These are phyloP conservation scores for Thermochaetoides dissita DNA, from an alignment of 2,329 filamentous ascomycete genomes.

Conservation along the genomic window DNA sequence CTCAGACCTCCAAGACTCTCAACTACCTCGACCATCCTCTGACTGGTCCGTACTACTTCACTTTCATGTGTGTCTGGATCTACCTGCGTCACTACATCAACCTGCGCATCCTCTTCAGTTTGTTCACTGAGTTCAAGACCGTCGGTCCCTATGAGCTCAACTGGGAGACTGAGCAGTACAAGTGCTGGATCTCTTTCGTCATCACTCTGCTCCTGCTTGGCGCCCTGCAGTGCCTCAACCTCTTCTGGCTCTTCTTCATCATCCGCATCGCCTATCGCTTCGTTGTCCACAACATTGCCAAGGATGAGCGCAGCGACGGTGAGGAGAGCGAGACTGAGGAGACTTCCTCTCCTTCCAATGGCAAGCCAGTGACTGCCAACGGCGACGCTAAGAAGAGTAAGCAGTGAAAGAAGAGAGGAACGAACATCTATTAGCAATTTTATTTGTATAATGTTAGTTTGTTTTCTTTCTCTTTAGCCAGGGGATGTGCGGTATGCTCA, in stretches of 20 bases:
- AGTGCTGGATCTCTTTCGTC: slow-evolving; percentile 54
- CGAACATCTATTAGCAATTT: neutral
- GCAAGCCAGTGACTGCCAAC: neutral
- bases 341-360: neutral
- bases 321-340: slow-evolving; percentile 44
- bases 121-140: slow-evolving; percentile 62
- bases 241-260: slow-evolving; percentile 74
- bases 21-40: slow-evolving; percentile 76
- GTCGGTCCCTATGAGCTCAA: slow-evolving; percentile 62
- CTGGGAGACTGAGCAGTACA: slow-evolving; percentile 66
- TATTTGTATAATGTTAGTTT: neutral
- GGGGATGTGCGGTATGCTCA: neutral
- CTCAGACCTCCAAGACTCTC: slow-evolving; percentile 72
- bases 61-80: slow-evolving; percentile 74
- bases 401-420: neutral
- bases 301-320: slow-evolving; percentile 59
- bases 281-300: slow-evolving; percentile 42
- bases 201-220: slow-evolving; percentile 54
- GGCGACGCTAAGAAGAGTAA: slow-evolving; percentile 3
- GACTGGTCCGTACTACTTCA: slow-evolving; percentile 69
- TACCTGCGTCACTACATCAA: slow-evolving; percentile 83
- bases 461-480: neutral
- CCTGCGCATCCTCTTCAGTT: slow-evolving; percentile 59
- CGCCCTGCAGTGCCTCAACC: slow-evolving; percentile 57
- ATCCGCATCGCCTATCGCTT: slow-evolving; percentile 61